Evolutionary conservation across 169 alveolate genomes (phyloP), one percentile per base, ranked within the genome.

Genomic region (Cryptosporidium canis): DNA sequence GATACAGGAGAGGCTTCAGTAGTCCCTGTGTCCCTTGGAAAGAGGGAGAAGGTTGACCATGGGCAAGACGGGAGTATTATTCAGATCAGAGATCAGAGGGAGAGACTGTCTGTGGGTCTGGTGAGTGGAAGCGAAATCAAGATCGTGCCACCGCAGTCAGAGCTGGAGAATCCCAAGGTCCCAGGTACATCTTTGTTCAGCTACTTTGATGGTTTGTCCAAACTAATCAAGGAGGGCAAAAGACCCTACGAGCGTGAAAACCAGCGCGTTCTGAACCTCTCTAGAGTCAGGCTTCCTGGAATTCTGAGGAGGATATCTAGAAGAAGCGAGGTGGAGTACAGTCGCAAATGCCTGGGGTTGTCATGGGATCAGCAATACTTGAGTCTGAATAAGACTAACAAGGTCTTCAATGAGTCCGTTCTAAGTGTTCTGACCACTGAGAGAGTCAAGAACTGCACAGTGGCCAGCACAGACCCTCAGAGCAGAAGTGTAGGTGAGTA

Each of bases 281-380:
- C 70, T 2, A 77, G 44, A 41, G 55, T 63, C 14, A 77, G 16
- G 21, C 66, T 77, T 21, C 87, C 87, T 1, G 29, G 9, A 24
- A 27, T 77, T 8, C 39, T 77, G 1, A 41, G 33, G 27, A 58
- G 63, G 41, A 33, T 43, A 24, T 77, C 87, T 9, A 43, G 64
- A 45, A 56, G 87, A 45, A 77, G 44, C 1, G 24, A 18, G 12
- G 48, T 77, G 12, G 63, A 41, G 43, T 77, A 77, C 16, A 61
- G 58, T 61, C 55, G 21, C 7, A 77, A 44, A 7, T 43, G 44
- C 27, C 21, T 77, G 47, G 87, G 87, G 24, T 18, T 37, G 16
- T 24, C 45, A 18, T 77, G 87, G 87, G 87, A 77, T 58, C 77
- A 77, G 48, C 87, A 77, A n/a, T 77, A 58, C 39, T 2, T 77